phyloP scores from a whole-genome alignment of 345 rosid genomes.

The Citrus inodora region DNA sequence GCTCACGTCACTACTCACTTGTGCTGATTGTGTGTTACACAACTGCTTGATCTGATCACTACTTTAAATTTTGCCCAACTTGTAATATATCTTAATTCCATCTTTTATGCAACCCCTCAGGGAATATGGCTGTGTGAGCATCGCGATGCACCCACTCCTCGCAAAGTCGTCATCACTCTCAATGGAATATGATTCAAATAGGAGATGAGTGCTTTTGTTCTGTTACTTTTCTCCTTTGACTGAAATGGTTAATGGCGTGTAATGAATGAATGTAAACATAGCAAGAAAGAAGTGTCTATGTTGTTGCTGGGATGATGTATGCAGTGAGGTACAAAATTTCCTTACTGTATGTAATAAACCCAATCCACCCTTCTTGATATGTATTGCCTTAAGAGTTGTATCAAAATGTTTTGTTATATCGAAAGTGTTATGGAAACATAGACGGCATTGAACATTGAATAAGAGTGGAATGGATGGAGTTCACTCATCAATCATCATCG shows the following conservation, averaged over 20 bases:
- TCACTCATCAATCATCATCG: background rate
- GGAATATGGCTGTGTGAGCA: conserved; percentile 98
- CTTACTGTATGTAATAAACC: too few relatives aligned
- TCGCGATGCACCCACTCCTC: conserved; percentile 75
- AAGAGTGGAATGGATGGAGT: background rate
- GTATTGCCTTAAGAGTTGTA: background rate
- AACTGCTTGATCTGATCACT: background rate
- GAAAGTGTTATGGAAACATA: background rate
- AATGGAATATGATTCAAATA: conserved; percentile 51
- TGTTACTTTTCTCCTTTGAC: background rate
- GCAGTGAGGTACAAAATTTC: background rate
- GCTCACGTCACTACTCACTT: too few relatives aligned
- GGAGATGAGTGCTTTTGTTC: background rate
- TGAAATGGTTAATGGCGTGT: background rate
- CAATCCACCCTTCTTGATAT: too few relatives aligned
- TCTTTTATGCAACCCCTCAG: conserved; percentile 34
- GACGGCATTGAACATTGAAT: background rate
- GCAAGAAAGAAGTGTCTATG: background rate
- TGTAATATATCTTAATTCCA: background rate
- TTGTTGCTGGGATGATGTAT: background rate
- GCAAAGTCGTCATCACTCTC: conserved; percentile 81
- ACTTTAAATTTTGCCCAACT: background rate
- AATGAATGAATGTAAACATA: background rate
- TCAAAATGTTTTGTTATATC: background rate
- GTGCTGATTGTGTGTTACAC: background rate